A percentile compares a stretch with the other conserved stretches of the same genome.
Conservation (phyloP, 164 flowering plant species). For the Vitis labrusca region DNA sequence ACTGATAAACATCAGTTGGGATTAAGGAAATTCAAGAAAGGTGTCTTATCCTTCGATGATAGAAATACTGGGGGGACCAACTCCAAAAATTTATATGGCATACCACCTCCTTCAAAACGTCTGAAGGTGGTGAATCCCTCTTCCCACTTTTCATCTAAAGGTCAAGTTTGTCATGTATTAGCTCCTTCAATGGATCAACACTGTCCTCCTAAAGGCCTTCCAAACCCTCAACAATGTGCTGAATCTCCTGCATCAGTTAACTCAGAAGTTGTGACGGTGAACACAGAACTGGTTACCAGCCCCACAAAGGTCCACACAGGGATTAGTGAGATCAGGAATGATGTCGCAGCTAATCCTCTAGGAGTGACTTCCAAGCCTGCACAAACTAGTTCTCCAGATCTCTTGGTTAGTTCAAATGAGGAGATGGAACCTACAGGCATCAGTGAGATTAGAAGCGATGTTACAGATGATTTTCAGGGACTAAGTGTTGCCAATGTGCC, state of each 20-base stretch:
- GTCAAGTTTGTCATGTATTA: not conserved
- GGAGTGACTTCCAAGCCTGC: too few relatives aligned
- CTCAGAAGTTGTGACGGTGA: slow-evolving; percentile 9
- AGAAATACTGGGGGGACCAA: not conserved
- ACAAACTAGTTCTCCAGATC: too few relatives aligned
- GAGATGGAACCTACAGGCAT: not conserved
- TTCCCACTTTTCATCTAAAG: not conserved
- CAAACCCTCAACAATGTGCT: slow-evolving; percentile 10
- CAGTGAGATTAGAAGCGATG: not conserved
- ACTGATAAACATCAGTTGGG: not conserved
- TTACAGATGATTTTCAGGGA: not conserved
- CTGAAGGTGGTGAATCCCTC: slow-evolving; percentile 1
- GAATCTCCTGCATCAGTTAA: slow-evolving; percentile 12
- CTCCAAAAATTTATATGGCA: not conserved
- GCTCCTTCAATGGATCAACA: slow-evolving; percentile 9
- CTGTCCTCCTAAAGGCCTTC: slow-evolving; percentile 5
- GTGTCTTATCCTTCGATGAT: not conserved
- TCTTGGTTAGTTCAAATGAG: not conserved
- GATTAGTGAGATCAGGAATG: too few relatives aligned
- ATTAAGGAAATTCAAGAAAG: not conserved
- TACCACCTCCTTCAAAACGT: slow-evolving; percentile 8
- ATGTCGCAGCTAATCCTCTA: too few relatives aligned
- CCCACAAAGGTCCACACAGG: not conserved
- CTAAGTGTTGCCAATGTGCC: not conserved
- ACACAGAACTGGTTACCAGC: not conserved